Base-by-base conservation (phyloP, 164 flowering plant species). In the Chimonanthus praecox region DNA sequence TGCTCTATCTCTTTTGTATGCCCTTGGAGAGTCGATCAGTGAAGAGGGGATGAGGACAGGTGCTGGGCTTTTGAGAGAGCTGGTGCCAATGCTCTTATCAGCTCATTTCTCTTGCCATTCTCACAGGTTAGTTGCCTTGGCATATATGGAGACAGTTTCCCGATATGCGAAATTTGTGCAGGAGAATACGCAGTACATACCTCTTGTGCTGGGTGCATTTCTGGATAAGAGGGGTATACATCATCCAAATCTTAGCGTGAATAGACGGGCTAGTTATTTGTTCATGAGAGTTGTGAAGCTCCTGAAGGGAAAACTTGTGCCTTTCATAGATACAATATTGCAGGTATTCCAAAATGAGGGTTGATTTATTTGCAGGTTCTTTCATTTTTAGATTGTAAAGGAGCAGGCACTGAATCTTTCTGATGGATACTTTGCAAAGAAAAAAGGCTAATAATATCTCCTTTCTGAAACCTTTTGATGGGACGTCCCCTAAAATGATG, bases 171-270 rank as follows among this genome's bases (percentile, higher is more conserved):
- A 92, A 79, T 92, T 89, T 76, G 84, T 91, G 70, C 92, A 85
- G 67, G 98, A 91, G 79, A 87, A 92, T 75, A 78, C 83, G 21
- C 90, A 96, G 58, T 94, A 78, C 75, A 84, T 94, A 80, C 96
- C 89, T 58, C 67, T 84, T 76, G 85, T 92, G 69, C 75, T 96
- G 77, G 80, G 89, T 76, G 96, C 93, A 48, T 94, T 94, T 82
- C 87, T 96, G 47, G 98, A 96, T 82, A 96, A 91, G 72, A 87
- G 99, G 82, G 99, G 99, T 50, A 90, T 96, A 73, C 93, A 87
- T 79, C 98, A 94, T 79, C 89, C 88, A 64, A 92, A 96, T 82
- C 71, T 81, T 47, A 87, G 84, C 83, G 99, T 96, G 71, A 88
- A 92, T 74, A 82, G 87, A 72, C 87, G 97, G 79, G 98, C 99